Evolutionary conservation across 176 grass and related monocot species (phyloP), one percentile per base, ranked within the genome.

Genomic region (Carex scoparia): DNA sequence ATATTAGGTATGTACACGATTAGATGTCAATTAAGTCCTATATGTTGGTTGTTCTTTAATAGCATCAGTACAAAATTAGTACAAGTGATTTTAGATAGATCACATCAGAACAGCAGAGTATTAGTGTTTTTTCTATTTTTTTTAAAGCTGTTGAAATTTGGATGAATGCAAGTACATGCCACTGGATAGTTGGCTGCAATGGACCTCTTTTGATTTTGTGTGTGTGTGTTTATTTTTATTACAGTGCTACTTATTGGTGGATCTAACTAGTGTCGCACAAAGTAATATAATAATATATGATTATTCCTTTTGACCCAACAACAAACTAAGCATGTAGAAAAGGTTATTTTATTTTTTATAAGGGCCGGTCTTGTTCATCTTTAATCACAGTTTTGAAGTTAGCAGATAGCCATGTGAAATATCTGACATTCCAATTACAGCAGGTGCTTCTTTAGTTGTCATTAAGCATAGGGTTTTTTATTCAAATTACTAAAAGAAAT

Each of bases 31-130:
- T 61, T 61, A 56, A 6, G 63, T 49, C 15, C 27, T 40, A n/a
- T 87, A 30, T 87, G 42, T 83, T 40, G n/a, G 16, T 38, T 48
- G 27, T 10, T 83, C 56, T 60, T 88, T 23, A 73, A 37, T 48
- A 74, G 18, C 5, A 40, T 42, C 16, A n/a, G 35, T 42, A 69
- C 14, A 44, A 42, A 35, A 44, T 57, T 78, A 57, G 7, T 56
- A 55, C 51, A 78, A 56, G 27, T 53, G 27, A 78, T 78, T 78
- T 78, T 78, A 32, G 13, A 55, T 56, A 28, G 51, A 78, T 54
- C 23, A 74, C 27, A 28, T 42, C 70, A 78, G 27, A 32, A 33
- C 56, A 15, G 12, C 51, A 77, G 6, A 78, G 49, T 71, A 10
- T 54, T 7, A 56, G 28, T 40, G 38, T 40, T 40, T 40, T 38